phyloP scores from a whole-genome alignment of 148 eudicot species.

The Vaccinium myrtillus region DNA sequence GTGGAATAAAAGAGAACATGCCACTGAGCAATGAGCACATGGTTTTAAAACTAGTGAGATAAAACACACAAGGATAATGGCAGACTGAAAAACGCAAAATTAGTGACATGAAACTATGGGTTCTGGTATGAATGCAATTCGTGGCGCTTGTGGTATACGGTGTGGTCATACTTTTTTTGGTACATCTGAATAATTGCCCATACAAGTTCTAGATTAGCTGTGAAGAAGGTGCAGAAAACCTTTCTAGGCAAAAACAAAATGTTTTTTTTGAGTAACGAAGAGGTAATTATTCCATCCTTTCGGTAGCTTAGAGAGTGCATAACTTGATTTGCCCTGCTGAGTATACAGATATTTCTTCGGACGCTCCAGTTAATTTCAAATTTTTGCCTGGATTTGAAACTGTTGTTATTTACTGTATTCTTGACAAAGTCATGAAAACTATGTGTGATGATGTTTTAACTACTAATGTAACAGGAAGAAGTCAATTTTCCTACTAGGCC shows the following conservation, averaged over 20 bases:
- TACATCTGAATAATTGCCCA: neutral
- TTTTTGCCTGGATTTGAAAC: neutral
- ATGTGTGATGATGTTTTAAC: neutral
- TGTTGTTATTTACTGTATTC: neutral
- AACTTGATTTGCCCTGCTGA: neutral
- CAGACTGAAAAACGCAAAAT: no score
- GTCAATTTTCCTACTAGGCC: neutral
- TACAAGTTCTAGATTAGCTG: neutral
- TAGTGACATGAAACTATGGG: no score
- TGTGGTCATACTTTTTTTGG: no score
- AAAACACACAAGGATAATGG: no score
- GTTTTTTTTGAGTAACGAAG: neutral
- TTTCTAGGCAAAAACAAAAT: neutral
- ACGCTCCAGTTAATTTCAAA: neutral
- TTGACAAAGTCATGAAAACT: neutral
- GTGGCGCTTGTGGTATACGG: no score
- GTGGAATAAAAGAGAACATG: no score
- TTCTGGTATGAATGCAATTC: no score
- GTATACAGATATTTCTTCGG: neutral
- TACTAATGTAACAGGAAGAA: neutral
- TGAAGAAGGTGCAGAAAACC: neutral
- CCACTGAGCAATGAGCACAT: no score
- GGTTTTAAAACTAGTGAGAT: no score
- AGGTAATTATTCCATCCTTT: neutral
- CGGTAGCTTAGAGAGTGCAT: neutral